A percentile compares a stretch with the other conserved stretches of the same genome.
These are phyloP conservation scores for Serpula lacrymans DNA, from an alignment of 768 basidiomycete genomes.

Conservation along the genomic window DNA sequence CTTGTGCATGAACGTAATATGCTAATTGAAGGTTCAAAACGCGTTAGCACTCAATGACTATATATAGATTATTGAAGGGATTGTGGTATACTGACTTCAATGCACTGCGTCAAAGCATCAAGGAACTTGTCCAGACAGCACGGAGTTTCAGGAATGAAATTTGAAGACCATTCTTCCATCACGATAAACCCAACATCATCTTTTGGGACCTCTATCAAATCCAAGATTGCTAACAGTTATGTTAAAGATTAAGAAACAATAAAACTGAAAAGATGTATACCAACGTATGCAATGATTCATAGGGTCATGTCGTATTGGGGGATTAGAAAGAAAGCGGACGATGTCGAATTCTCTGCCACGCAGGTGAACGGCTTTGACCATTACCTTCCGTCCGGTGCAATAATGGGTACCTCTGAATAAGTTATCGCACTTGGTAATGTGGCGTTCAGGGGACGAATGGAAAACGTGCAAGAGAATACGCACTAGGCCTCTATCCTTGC, in stretches of 20 bases:
- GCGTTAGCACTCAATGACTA: background rate
- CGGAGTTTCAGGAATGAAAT: slow-evolving; percentile 50
- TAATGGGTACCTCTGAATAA: slow-evolving; percentile 64
- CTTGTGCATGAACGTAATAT: slow-evolving; percentile 66
- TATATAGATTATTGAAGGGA: background rate
- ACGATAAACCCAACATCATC: slow-evolving; percentile 65
- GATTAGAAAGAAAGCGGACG: slow-evolving; percentile 52
- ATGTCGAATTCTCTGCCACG: slow-evolving; percentile 61
- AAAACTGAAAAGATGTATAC: slow-evolving; percentile 23
- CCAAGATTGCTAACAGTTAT: slow-evolving; percentile 52
- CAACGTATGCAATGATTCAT: slow-evolving; percentile 78
- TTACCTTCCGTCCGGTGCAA: slow-evolving; percentile 47
- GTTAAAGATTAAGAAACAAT: slow-evolving; percentile 3
- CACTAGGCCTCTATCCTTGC: slow-evolving; percentile 71
- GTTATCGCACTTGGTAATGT: slow-evolving; percentile 54
- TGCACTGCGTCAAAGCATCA: slow-evolving; percentile 57
- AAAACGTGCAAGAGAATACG: slow-evolving; percentile 21
- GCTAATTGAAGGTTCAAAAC: slow-evolving; percentile 35
- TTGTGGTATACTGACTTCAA: slow-evolving; percentile 56
- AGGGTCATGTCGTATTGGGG: slow-evolving; percentile 50
- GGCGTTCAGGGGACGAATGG: background rate
- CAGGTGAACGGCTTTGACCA: slow-evolving; percentile 68
- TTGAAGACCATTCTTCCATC: slow-evolving; percentile 79
- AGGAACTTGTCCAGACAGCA: slow-evolving; percentile 53
- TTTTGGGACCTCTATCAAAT: slow-evolving; percentile 50